Evolutionary conservation across 805 yeast species (phyloP), one percentile per base, ranked within the genome.

Genomic region (Hermanozyma aechmeae): DNA sequence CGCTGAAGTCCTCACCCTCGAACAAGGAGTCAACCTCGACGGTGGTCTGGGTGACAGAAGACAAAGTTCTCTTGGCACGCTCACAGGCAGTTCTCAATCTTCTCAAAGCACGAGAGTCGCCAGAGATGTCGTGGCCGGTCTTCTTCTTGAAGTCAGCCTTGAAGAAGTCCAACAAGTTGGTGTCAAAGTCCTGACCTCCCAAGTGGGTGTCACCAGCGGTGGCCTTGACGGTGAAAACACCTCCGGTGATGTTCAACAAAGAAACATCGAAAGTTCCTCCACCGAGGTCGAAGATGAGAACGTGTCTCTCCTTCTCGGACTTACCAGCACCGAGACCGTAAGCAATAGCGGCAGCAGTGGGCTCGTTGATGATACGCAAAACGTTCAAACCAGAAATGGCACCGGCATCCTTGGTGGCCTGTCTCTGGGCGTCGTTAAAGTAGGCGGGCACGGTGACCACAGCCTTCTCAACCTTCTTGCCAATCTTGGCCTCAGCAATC

Each of bases 251-350:
- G 58, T 83, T 76, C 52, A 85, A 72, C 47, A 85, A 71, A 29
- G 95, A 86, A 41, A 86, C 96, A 84, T 85, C 96, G 67, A 85
- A 85, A 53, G 96, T 85, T 73, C 96, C 96, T 67, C 96, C 96
- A 76, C 96, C 96, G 55, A 85, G 72, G 66, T 85, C 96, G 72
- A 85, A 85, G 53, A 85, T 85, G 55, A 85, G 71, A 39, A 85
- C 89, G 64, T 81, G 79, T 58, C 65, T 61, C 53, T 61, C 68
- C 55, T 62, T 62, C 51, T 52, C 63, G 62, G 43, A 36, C 41
- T 42, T 42, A 38, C 46, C 46, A 25, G 46, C 46, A 40, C 46
- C 46, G 43, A 42, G 40, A 38, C 46, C 46, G 69, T 86, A 86
- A 45, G 96, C 96, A 65, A 85, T 83, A 42, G 96, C 96, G 43